phyloP scores from a whole-genome alignment of 2,329 filamentous ascomycete genomes.

The Calonectria ilicicola region DNA sequence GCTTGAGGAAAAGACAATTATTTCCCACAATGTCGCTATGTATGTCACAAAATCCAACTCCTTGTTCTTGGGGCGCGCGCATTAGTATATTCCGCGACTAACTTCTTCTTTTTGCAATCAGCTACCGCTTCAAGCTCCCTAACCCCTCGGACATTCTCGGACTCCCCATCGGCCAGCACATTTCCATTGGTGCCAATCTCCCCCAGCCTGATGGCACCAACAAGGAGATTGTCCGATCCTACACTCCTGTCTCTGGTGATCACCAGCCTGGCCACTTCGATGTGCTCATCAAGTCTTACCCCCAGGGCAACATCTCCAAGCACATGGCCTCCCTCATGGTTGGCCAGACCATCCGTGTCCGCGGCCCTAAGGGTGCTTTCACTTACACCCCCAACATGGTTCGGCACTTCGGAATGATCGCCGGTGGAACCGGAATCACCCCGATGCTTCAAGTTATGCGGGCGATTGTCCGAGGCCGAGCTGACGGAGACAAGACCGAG shows the following conservation, averaged over 20 bases:
- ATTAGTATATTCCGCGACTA: background rate
- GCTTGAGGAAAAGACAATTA: slow-evolving; percentile 92
- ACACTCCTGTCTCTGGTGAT: slow-evolving; percentile 92
- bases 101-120: slow-evolving; percentile 46
- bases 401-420: slow-evolving; percentile 96
- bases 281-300: slow-evolving; percentile 97
- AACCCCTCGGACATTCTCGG: slow-evolving; percentile 84
- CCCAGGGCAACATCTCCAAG: slow-evolving; percentile 96
- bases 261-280: slow-evolving; percentile 93
- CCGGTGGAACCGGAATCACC: slow-evolving; percentile 96
- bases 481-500: slow-evolving; percentile 85
- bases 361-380: slow-evolving; percentile 96
- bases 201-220: slow-evolving; percentile 74
- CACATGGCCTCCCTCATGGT: slow-evolving; percentile 86
- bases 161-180: slow-evolving; percentile 98
- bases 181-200: slow-evolving; percentile 89
- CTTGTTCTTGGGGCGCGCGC: background rate
- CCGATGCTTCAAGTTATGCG: slow-evolving; percentile 98
- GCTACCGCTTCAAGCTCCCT: slow-evolving; percentile 93
- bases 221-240: slow-evolving; percentile 90
- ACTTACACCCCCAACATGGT: slow-evolving; percentile 98
- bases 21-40: slow-evolving; percentile 99
- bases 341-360: slow-evolving; percentile 89
- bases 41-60: slow-evolving; percentile 54
- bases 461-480: slow-evolving; percentile 85